Evolutionary conservation across 2,329 filamentous ascomycete genomes (phyloP).

Genomic region (Colletotrichum sp.): DNA sequence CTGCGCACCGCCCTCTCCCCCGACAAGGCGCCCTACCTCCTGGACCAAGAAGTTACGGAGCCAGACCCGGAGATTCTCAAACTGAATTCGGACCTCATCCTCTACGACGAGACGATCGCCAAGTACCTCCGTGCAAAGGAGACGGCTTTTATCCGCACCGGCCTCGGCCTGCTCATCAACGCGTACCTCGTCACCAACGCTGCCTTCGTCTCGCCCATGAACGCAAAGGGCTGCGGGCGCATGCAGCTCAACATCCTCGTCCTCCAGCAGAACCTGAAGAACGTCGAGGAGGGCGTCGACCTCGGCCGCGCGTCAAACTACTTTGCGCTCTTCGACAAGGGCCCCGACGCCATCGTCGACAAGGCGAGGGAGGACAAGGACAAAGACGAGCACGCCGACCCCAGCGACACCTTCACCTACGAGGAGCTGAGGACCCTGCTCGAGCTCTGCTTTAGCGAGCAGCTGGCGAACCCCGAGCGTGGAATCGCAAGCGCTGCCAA

Average conservation of each 20-base stretch:
- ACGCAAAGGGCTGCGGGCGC: constrained; percentile 79
- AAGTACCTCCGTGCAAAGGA: constrained; percentile 75
- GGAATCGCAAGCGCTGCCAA: constrained; percentile 71
- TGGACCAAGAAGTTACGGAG: constrained; percentile 76
- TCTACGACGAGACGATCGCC: constrained; percentile 83
- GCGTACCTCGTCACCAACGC: constrained; percentile 77
- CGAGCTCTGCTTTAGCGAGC: constrained; percentile 73
- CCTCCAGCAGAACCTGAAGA: constrained; percentile 95
- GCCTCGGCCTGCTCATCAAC: constrained; percentile 81
- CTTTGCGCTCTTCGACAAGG: constrained; percentile 71
- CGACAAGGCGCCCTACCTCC: constrained; percentile 64
- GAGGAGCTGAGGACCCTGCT: constrained; percentile 71
- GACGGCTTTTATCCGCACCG: constrained; percentile 75
- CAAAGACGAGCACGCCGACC: constrained; percentile 46
- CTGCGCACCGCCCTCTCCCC: constrained; percentile 69
- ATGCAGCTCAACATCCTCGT: constrained; percentile 96
- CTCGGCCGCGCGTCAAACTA: constrained; percentile 70
- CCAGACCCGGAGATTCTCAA: constrained; percentile 82
- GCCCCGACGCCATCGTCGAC: constrained; percentile 68
- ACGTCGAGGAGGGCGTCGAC: constrained; percentile 76
- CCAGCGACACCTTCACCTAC: constrained; percentile 56
- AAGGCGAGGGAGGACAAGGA: constrained; percentile 67
- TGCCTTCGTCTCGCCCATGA: constrained; percentile 79
- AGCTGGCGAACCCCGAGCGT: constrained; percentile 68
- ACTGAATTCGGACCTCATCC: constrained; percentile 83